phyloP scores from a whole-genome alignment of 106 monocot species.

The Triglochin maritima region DNA sequence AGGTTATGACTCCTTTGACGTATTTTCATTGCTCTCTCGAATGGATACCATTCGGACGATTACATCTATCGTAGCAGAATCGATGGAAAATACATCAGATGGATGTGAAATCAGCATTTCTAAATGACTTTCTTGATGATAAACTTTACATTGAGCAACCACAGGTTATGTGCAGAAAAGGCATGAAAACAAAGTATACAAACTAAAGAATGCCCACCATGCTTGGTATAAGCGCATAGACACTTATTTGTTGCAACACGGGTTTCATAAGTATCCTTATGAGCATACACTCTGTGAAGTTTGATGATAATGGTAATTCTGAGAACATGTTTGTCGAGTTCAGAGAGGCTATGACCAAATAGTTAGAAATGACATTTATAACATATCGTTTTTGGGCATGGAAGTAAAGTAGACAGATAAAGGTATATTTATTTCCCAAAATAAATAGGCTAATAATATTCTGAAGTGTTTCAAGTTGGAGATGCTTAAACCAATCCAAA shows the following conservation, averaged over 20 bases:
- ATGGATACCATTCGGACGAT: not conserved
- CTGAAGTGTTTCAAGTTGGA: slow-evolving; percentile 1
- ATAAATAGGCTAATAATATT: not conserved
- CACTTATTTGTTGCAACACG: not conserved
- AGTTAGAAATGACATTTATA: not conserved
- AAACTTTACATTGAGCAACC: not conserved
- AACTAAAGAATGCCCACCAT: too few species aligned
- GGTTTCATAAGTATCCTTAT: slow-evolving; percentile 4
- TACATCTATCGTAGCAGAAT: slow-evolving; percentile 6
- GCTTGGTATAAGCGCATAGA: not conserved
- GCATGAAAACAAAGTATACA: not conserved
- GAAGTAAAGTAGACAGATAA: not conserved
- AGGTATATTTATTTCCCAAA: slow-evolving; percentile 3
- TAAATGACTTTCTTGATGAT: not conserved
- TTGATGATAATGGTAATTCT: not conserved
- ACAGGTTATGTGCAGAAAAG: not conserved
- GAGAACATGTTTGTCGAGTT: not conserved
- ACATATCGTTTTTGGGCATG: not conserved
- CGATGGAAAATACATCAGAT: slow-evolving; percentile 4
- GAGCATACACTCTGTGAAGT: slow-evolving; percentile 1
- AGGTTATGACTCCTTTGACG: not conserved
- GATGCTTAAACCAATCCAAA: not conserved
- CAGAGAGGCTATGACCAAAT: not conserved
- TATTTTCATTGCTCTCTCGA: not conserved
- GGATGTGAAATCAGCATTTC: slow-evolving; percentile 3